phyloP scores from a whole-genome alignment of 495 filamentous ascomycete species.

The Cairneyella variabilis region DNA sequence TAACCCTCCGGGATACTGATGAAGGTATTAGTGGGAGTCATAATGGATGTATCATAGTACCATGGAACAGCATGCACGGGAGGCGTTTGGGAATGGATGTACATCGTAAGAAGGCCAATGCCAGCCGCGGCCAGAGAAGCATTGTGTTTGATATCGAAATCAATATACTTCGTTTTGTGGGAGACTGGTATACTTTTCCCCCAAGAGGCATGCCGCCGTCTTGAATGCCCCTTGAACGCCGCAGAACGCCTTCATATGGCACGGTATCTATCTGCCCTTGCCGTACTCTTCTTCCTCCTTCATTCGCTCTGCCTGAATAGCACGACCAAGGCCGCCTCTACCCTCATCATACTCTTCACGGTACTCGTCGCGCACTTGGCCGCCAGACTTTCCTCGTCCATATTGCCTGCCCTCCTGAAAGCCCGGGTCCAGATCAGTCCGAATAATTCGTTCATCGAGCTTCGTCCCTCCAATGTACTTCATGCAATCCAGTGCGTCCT shows the following conservation, averaged over 20 bases:
- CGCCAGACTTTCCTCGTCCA: slow-evolving; percentile 83
- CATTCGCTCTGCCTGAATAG: slow-evolving; percentile 58
- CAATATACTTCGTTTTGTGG: too few species aligned
- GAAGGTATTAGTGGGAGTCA: background rate
- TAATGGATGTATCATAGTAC: slow-evolving; percentile 21
- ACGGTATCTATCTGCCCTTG: slow-evolving; percentile 36
- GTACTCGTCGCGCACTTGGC: slow-evolving; percentile 97
- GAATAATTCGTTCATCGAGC: slow-evolving; percentile 92
- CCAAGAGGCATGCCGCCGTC: background rate
- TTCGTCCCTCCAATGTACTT: slow-evolving; percentile 99
- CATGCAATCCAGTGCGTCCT: slow-evolving; percentile 94
- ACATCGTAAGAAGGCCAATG: slow-evolving; percentile 4
- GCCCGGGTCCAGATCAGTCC: slow-evolving; percentile 94
- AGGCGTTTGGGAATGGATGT: slow-evolving; percentile 23
- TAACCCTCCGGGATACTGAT: slow-evolving; percentile 90
- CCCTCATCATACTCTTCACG: slow-evolving; percentile 94
- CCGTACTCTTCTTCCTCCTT: slow-evolving; percentile 54
- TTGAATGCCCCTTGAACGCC: slow-evolving; percentile 20
- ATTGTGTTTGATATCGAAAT: too few species aligned
- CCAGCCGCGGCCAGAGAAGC: background rate
- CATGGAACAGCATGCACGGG: slow-evolving; percentile 17
- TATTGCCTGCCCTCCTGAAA: slow-evolving; percentile 96
- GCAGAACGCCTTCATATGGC: background rate
- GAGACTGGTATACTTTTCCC: too few species aligned
- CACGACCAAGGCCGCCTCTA: slow-evolving; percentile 70